Percentiles rank a stretch among this genome's conserved stretches.
Evolutionary conservation across 371 early-diverging fungal genomes (phyloP).

Genomic region (Apophysomyces sp.): DNA sequence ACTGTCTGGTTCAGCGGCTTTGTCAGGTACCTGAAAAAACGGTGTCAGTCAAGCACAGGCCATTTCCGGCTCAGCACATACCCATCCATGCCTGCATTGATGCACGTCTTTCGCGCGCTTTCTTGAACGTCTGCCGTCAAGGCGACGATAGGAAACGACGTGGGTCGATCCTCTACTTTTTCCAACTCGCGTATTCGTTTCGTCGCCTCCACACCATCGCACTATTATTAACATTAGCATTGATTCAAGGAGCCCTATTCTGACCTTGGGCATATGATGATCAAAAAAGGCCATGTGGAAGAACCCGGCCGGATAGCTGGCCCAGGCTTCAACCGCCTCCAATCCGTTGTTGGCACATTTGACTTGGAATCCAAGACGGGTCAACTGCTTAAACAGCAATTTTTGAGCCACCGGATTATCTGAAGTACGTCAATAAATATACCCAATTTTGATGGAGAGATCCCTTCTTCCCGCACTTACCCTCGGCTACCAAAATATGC

Average conservation of each 20-base stretch:
- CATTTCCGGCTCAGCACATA: slow-evolving; percentile 28
- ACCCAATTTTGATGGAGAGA: too few species aligned
- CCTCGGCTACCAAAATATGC: slow-evolving; percentile 45
- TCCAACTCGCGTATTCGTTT: slow-evolving; percentile 38
- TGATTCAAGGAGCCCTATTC: background rate
- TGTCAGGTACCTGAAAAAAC: slow-evolving; percentile 28
- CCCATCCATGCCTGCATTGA: slow-evolving; percentile 12
- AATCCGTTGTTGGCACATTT: slow-evolving; percentile 46
- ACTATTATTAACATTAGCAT: slow-evolving; percentile 6
- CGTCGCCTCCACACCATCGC: slow-evolving; percentile 51
- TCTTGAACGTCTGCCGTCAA: slow-evolving; percentile 31
- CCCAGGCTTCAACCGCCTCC: slow-evolving; percentile 42
- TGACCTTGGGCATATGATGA: slow-evolving; percentile 51
- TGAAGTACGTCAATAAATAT: too few species aligned
- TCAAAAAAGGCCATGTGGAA: slow-evolving; percentile 46
- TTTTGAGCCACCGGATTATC: slow-evolving; percentile 52
- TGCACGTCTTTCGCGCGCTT: slow-evolving; percentile 8
- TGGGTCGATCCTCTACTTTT: slow-evolving; percentile 6
- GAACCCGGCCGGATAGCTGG: slow-evolving; percentile 22
- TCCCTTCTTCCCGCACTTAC: slow-evolving; percentile 11
- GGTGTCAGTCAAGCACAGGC: background rate
- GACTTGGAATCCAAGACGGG: slow-evolving; percentile 40
- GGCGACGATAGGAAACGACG: slow-evolving; percentile 39
- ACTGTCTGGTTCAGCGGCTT: slow-evolving; percentile 41
- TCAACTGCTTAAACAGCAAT: slow-evolving; percentile 37